Conservation (phyloP, 352 stramenopile genomes). For the Pythium dissimile region DNA sequence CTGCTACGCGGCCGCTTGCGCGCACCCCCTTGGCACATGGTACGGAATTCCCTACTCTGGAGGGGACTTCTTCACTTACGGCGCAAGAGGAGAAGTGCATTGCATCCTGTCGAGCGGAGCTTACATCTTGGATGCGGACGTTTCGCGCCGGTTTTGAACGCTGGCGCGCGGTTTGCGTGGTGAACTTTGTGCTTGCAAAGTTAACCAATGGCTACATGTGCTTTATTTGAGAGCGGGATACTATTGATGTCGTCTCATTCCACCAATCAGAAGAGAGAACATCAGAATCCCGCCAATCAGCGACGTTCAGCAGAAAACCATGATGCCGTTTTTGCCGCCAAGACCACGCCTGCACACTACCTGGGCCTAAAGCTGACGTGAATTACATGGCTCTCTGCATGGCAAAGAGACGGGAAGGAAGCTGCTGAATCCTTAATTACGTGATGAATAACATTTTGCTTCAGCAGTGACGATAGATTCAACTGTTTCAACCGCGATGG, state of each 20-base stretch:
- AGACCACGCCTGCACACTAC: no score
- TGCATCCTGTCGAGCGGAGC: neutral
- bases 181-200: neutral
- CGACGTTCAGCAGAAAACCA: neutral
- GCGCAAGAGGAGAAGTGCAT: slow-evolving; percentile 22
- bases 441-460: no score
- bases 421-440: no score
- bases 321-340: neutral
- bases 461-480: no score
- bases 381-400: no score
- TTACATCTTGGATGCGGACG: neutral
- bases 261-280: slow-evolving; percentile 28
- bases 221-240: neutral
- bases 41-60: no score
- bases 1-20: slow-evolving; percentile 14
- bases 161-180: neutral
- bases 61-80: slow-evolving; percentile 14
- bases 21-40: slow-evolving; percentile 2
- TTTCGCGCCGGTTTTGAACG: slow-evolving; percentile 20
- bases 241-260: neutral
- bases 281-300: slow-evolving; percentile 38
- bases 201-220: slow-evolving; percentile 6
- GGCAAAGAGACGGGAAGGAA: no score
- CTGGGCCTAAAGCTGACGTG: no score
- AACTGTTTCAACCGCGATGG: no score